Base-by-base conservation (phyloP, 352 stramenopile species). In the Pythium myriotylum region DNA sequence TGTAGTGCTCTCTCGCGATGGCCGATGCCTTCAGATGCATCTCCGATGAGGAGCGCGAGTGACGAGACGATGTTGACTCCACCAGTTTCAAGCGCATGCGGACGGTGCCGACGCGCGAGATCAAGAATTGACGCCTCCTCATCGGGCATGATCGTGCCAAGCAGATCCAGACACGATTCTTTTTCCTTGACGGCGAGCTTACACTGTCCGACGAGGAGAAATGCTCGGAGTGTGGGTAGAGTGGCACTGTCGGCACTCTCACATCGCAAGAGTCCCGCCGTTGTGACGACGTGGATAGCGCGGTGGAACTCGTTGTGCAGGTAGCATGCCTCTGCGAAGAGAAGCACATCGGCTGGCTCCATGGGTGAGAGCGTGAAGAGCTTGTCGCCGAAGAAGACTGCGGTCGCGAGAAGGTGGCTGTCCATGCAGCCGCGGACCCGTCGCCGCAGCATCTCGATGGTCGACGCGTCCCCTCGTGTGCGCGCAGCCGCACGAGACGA, bases 141-240 rank as follows among this genome's bases (percentile, higher is more conserved):
- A 10, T 90, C 80, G 9, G 83, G 81, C 22, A 96, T 49, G 10
- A 92, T 71, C 10, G 71, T 73, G 12, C 65, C 67, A 3, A 96
- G 43, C 4, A 94, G 7, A 17, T 92, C 83, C 19, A 94, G 59
- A 67, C 86, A 94, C 48, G 94, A 84, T 41, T 96, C 84, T 42
- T 86, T 91, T 49, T 95, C 82, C 42, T 95, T 91, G 40, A 92
- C 89, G 20, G 77, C 76, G 42, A 93, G 46, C 87, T 92, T 90
- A 39, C 85, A 86, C 41, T 83, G 87, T 9, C 82, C 84, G 1
- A 90, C 56, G 23, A 96, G 50, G 26, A 91, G 46, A 50, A 67
- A 73, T 20, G 87, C 81, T 29, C 73, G 57, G 16, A 96, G 54
- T 8, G 73, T 82, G 33, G 71, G 50, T 9, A 57, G 26, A 1